Evolutionary conservation across 2,329 filamentous ascomycete genomes (phyloP).

Genomic region (Gremmenia infestans): DNA sequence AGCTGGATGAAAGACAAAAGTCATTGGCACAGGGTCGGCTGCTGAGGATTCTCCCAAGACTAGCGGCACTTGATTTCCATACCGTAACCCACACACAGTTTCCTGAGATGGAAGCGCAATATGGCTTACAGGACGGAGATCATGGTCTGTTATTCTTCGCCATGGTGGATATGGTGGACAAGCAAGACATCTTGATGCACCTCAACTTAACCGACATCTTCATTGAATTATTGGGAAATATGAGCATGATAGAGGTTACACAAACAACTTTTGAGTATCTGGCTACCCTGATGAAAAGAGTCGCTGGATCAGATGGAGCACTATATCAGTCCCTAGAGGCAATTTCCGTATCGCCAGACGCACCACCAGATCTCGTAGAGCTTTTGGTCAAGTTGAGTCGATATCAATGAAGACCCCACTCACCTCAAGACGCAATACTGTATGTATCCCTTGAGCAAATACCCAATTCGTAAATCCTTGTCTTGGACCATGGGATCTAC

Average conservation of each 20-base stretch:
- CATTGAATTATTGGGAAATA: conserved; percentile 27
- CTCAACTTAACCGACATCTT: conserved; percentile 31
- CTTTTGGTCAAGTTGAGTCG: conserved; percentile 21
- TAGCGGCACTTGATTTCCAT: conserved; percentile 27
- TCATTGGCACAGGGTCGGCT: conserved; percentile 32
- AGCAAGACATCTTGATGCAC: conserved; percentile 32
- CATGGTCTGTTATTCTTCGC: conserved; percentile 30
- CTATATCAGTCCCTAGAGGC: conserved; percentile 28
- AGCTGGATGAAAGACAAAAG: conserved; percentile 30
- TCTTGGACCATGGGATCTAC: too few species aligned
- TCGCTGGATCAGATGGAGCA: conserved; percentile 21
- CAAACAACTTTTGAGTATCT: conserved; percentile 26
- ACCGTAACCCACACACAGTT: conserved; percentile 25
- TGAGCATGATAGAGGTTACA: conserved; percentile 27
- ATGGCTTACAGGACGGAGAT: conserved; percentile 13
- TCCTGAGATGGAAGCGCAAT: conserved; percentile 25
- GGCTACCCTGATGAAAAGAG: conserved; percentile 22
- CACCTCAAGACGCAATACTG: too few species aligned
- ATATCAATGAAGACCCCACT: conserved; percentile 8
- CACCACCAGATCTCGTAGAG: conserved; percentile 27
- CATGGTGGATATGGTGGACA: conserved; percentile 29
- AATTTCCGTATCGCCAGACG: conserved; percentile 21
- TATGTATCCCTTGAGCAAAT: too few species aligned
- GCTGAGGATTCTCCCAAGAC: conserved; percentile 28
- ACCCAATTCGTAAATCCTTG: too few species aligned